Conservation (phyloP, 345 rosid species). For the Lumnitzera littorea region DNA sequence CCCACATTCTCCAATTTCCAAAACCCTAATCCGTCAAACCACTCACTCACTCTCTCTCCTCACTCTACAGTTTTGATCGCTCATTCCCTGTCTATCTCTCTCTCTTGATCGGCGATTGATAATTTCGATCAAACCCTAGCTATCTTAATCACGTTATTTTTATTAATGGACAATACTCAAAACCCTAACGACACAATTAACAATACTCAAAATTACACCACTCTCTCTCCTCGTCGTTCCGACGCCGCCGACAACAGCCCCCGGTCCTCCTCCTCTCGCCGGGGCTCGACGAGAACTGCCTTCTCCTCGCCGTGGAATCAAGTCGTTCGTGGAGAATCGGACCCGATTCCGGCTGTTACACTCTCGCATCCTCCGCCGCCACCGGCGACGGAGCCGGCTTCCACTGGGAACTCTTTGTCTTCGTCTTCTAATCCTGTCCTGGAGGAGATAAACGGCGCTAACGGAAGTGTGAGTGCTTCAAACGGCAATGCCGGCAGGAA, state of each 20-base stretch:
- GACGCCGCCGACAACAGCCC: conserved; percentile 1
- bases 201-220: not conserved
- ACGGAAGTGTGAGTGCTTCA: conserved; percentile 13
- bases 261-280: not conserved
- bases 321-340: conserved; percentile 37
- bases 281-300: conserved; percentile 5
- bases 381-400: conserved; percentile 15
- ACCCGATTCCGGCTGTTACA: conserved; percentile 14
- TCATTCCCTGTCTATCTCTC: not conserved
- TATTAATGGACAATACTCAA: too few relatives aligned
- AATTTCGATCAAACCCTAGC: not conserved
- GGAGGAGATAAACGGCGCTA: conserved; percentile 34
- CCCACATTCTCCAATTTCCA: conserved; percentile 1
- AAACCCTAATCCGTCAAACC: conserved; percentile 1
- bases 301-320: conserved; percentile 38
- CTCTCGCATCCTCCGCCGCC: conserved; percentile 11
- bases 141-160: too few relatives aligned
- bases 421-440: conserved; percentile 18
- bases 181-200: conserved; percentile 4
- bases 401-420: conserved; percentile 5
- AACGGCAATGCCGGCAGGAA: conserved; percentile 56
- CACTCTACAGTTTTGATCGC: not conserved
- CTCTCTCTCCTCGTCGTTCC: conserved; percentile 9
- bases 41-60: not conserved
- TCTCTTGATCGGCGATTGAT: not conserved